Conservation (phyloP, 164 flowering plant species). For the Aristolochia contorta region DNA sequence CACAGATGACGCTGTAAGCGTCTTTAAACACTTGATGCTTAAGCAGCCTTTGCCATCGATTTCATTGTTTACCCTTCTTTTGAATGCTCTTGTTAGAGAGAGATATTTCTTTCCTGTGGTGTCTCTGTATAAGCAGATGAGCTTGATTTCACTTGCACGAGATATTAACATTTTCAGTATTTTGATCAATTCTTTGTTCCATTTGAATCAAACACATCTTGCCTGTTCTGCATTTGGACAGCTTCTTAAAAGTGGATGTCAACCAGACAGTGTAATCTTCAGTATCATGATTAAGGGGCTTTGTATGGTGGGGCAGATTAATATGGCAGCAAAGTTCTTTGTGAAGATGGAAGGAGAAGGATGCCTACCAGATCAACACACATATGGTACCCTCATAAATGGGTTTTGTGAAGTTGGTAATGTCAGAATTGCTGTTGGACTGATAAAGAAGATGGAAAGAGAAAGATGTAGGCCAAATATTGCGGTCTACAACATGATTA, state of each 20-base stretch:
- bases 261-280: not conserved
- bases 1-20: conserved; percentile 25
- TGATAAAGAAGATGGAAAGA: not conserved
- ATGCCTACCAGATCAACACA: conserved; percentile 24
- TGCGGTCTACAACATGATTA: not conserved
- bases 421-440: conserved; percentile 22
- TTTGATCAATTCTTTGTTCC: not conserved
- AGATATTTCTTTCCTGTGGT: not conserved
- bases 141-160: not conserved
- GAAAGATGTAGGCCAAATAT: not conserved
- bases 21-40: conserved; percentile 11
- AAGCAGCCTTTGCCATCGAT: not conserved
- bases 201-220: not conserved
- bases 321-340: not conserved
- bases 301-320: not conserved
- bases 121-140: not conserved
- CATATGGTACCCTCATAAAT: conserved; percentile 25
- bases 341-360: conserved; percentile 21
- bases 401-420: conserved; percentile 32
- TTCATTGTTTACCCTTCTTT: not conserved
- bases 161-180: not conserved
- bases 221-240: not conserved
- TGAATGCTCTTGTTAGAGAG: not conserved
- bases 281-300: not conserved
- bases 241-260: not conserved